Conservation (phyloP, 2,329 filamentous ascomycete species). For the Colletotrichum salicis region DNA sequence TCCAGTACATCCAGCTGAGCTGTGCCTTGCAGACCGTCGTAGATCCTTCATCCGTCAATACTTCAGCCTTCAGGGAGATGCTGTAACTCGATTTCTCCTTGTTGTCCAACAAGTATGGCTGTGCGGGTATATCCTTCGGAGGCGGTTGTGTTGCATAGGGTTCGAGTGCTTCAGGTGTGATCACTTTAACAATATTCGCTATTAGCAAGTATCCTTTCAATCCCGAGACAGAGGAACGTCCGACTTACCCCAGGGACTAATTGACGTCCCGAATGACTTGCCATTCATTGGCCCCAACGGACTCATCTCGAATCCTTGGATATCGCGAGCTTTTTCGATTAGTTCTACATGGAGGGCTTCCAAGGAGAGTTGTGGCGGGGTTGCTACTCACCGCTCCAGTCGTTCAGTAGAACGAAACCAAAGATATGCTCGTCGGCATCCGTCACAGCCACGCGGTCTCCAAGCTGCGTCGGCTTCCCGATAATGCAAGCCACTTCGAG, state of each 20-base stretch:
- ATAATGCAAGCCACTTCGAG: slow-evolving; percentile 58
- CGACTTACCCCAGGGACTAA: slow-evolving; percentile 64
- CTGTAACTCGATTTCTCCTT: slow-evolving; percentile 48
- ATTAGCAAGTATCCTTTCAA: background rate
- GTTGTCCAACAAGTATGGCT: slow-evolving; percentile 47
- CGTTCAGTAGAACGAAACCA: slow-evolving; percentile 70
- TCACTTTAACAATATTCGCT: slow-evolving; percentile 43
- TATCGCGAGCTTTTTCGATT: slow-evolving; percentile 61
- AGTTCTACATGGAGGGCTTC: slow-evolving; percentile 12
- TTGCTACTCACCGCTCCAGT: slow-evolving; percentile 65
- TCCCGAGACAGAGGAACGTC: background rate
- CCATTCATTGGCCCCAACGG: slow-evolving; percentile 70
- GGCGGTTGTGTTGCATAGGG: slow-evolving; percentile 61
- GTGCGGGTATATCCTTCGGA: slow-evolving; percentile 37
- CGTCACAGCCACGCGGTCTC: slow-evolving; percentile 50
- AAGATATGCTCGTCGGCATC: slow-evolving; percentile 70
- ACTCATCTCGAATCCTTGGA: slow-evolving; percentile 70
- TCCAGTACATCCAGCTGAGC: slow-evolving; percentile 51
- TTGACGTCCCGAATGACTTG: slow-evolving; percentile 69
- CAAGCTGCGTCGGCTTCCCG: slow-evolving; percentile 51
- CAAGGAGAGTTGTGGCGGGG: slow-evolving; percentile 36
- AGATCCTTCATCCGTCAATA: slow-evolving; percentile 38
- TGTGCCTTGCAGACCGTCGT: slow-evolving; percentile 44
- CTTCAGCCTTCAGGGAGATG: slow-evolving; percentile 44
- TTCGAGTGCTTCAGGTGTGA: slow-evolving; percentile 69